Base-by-base conservation (phyloP, 176 grass and related monocot species). In the Ampelocalamus luodianensis region DNA sequence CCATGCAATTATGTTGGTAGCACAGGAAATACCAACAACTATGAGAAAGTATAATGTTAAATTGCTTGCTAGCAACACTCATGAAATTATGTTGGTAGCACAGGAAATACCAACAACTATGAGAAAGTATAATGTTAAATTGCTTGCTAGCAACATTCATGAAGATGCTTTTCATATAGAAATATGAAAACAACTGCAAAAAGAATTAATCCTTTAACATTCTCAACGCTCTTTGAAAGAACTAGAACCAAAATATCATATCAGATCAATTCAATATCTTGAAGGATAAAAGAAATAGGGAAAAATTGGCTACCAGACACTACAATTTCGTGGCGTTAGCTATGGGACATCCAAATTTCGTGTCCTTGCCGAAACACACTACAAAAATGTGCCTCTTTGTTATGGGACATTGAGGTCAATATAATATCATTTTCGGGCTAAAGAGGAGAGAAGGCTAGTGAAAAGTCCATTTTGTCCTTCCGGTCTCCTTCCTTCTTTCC, bases 171-270 rank as follows among this genome's bases (percentile, higher is more conserved):
- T 69, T 20, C 10, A 51, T 65, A 74, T 27, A 66, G 23, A 53
- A 78, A 63, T 44, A 69, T 50, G 55, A 27, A 60, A 77, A 42
- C 29, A 15, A 46, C 65, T 71, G 29, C 9, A 71, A 70, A 32
- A 12, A 79, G 23, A 34, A 45, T 5, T 32, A 77, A 45, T 59
- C 54, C 2, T 6, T 0, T 51, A 49, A 15, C 37, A 66, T 65
- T 82, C 60, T 66, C 23, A 65, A 74, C 10, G 54, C 59, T 36
- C 51, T 43, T 48, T 1, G 39, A 39, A 55, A 26, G 20, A 76
- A 61, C 43, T 27, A 71, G 51, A 65, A 10, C 65, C 59, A 29
- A 29, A 61, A 42, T 65, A 79, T 60, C 67, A 55, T 10, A 83
- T 79, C 36, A 74, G 8, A 62, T 17, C 24, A 62, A 4, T 58